These are phyloP conservation scores for Malbranchea zuffiana DNA, from an alignment of 2,329 filamentous ascomycete species.

Conservation along the genomic window DNA sequence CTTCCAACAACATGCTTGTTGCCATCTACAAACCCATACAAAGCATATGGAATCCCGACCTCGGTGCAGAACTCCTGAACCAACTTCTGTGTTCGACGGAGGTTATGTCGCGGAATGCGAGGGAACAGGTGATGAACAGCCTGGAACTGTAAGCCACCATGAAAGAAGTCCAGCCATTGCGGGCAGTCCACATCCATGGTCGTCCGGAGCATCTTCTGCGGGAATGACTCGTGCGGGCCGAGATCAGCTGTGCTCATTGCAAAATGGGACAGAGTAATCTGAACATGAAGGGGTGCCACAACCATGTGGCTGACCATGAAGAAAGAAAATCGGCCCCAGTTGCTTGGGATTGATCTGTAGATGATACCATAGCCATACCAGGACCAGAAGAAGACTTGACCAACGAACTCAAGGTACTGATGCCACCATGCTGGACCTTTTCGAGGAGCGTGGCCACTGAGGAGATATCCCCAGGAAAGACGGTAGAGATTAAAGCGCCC, in stretches of 20 bases:
- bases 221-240: slow-evolving; percentile 72
- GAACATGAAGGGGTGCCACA: slow-evolving; percentile 71
- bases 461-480: slow-evolving; percentile 69
- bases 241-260: slow-evolving; percentile 85
- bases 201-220: slow-evolving; percentile 80
- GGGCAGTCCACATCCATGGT: slow-evolving; percentile 91
- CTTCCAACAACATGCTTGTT: slow-evolving; percentile 65
- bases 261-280: slow-evolving; percentile 86
- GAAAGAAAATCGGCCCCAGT: slow-evolving; percentile 58
- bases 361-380: slow-evolving; percentile 77
- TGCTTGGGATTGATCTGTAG: slow-evolving; percentile 59
- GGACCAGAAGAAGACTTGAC: slow-evolving; percentile 70
- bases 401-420: slow-evolving; percentile 62
- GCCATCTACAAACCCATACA: slow-evolving; percentile 72
- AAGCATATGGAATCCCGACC: slow-evolving; percentile 73
- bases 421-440: slow-evolving; percentile 75
- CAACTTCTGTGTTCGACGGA: slow-evolving; percentile 61
- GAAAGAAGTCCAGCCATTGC: slow-evolving; percentile 76
- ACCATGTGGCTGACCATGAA: slow-evolving; percentile 70
- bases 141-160: slow-evolving; percentile 81
- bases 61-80: slow-evolving; percentile 73
- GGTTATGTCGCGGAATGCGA: slow-evolving; percentile 71
- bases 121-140: slow-evolving; percentile 78
- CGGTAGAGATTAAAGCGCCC: slow-evolving; percentile 80
- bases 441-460: slow-evolving; percentile 57